A percentile compares a stretch with the other conserved stretches of the same genome.
Evolutionary conservation across 148 eudicot genomes (phyloP).

Genomic region (Amaranthus palmeri): DNA sequence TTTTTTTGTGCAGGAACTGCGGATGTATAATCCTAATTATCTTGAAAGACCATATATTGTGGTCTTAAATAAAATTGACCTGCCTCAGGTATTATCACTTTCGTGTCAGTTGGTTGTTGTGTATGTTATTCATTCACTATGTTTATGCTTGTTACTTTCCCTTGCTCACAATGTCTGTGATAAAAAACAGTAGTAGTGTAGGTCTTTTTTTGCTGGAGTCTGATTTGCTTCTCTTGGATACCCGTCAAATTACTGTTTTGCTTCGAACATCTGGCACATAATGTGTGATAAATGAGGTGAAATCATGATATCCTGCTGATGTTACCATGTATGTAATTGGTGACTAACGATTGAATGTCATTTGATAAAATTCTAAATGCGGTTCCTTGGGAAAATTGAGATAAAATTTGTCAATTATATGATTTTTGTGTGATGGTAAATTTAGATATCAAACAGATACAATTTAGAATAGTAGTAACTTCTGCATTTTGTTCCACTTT

Average conservation of each 20-base stretch:
- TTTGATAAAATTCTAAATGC: too few species aligned
- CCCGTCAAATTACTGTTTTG: neutral
- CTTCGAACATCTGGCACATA: neutral
- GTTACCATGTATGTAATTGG: too few species aligned
- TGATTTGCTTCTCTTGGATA: too few species aligned
- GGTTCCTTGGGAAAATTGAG: too few species aligned
- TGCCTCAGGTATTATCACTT: conserved; percentile 59
- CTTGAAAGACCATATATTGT: conserved; percentile 87
- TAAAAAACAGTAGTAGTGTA: neutral
- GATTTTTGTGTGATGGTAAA: neutral
- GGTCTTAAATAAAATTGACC: conserved; percentile 90
- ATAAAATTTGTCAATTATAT: neutral
- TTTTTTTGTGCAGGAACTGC: conserved; percentile 54
- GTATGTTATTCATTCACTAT: conserved; percentile 4
- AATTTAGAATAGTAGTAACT: too few species aligned
- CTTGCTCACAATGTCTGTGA: neutral
- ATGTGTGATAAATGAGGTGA: neutral
- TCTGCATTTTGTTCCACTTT: too few species aligned
- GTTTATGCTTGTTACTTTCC: neutral
- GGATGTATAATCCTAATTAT: conserved; percentile 97
- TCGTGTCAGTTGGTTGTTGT: conserved; percentile 4
- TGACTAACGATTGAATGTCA: too few species aligned
- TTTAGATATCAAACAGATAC: neutral
- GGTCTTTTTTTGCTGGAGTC: neutral
- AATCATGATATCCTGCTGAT: too few species aligned